Base-by-base conservation (phyloP, 768 basidiomycete genomes). In the Psilocybe tampanensis region DNA sequence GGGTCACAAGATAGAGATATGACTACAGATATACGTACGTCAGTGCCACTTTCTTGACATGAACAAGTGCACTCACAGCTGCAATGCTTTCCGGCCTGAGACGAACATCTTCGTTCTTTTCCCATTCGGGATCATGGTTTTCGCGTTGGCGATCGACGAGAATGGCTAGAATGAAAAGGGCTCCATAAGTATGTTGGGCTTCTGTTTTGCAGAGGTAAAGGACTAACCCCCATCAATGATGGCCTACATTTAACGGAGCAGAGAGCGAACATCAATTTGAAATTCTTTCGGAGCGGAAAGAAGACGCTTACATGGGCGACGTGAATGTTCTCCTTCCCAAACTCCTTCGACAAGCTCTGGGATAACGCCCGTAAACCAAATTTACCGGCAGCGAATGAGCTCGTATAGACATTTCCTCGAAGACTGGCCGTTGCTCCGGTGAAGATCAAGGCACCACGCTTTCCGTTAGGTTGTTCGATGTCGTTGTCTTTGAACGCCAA, bases 311-410 rank as follows among this genome's bases (percentile, higher is more conserved):
- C 87, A 71, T 90, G 88, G 8, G 88, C 80, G 44, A 89, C 89
- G 69, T 91, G 89, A 52, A 91, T 90, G 63, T 89, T 85, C 44
- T 89, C 73, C 67, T 85, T 85, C 21, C 84, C 84, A 65, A 89
- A 90, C 64, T 91, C 89, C 69, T 90, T 90, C 11, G 84, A 81
- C 64, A 90, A 69, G 61, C 88, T 88, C 72, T 91, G 89, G 0
- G 83, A 81, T 44, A 91, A 73, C 0, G 84, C 85, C 42, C 89
- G 74, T 33, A 83, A 36, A 2, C 81, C 89, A 50, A 80, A 82
- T 66, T 90, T 90, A 0, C 81, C 82, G 1, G 86, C 82, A 6
- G 89, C 76, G 62, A 90, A 86, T 1, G 77, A 80, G 50, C 85
- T 86, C 0, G 87, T 88, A 0, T 70, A 72, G 2, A 73, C 72